Percentiles rank a stretch among this genome's conserved stretches.
These are phyloP conservation scores for Lactarius hatsudake DNA, from an alignment of 768 basidiomycete species.

Conservation along the genomic window DNA sequence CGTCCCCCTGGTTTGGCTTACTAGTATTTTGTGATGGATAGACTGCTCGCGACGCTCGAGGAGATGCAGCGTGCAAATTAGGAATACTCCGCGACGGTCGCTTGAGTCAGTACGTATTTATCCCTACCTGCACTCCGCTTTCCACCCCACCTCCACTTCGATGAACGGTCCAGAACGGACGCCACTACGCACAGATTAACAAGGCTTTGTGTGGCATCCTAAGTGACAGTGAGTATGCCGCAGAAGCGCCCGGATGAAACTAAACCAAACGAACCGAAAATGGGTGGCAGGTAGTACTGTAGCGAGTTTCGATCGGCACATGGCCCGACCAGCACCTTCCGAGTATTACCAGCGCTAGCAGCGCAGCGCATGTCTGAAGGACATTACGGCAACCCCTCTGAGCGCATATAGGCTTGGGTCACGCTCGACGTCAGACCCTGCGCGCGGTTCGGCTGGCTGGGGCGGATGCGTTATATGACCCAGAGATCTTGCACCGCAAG, in stretches of 20 bases:
- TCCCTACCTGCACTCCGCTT: background rate
- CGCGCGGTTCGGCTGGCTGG: no score
- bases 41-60: slow-evolving; percentile 55
- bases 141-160: background rate
- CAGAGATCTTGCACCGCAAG: no score
- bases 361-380: no score
- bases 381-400: no score
- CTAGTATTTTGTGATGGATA: slow-evolving; percentile 30
- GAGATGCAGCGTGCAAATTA: slow-evolving; percentile 71
- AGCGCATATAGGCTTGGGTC: no score
- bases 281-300: no score
- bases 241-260: slow-evolving; percentile 27
- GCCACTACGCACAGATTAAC: slow-evolving; percentile 58
- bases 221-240: slow-evolving; percentile 45
- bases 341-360: no score
- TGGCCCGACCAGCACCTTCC: no score
- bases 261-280: background rate
- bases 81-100: slow-evolving; percentile 86
- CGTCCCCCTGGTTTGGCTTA: no score
- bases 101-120: slow-evolving; percentile 65
- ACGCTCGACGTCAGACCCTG: no score
- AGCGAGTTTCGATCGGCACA: no score
- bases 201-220: slow-evolving; percentile 55
- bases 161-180: slow-evolving; percentile 38
- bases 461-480: no score